Base-by-base conservation (phyloP, 2,329 filamentous ascomycete species). In the Macrophomina phaseolina region DNA sequence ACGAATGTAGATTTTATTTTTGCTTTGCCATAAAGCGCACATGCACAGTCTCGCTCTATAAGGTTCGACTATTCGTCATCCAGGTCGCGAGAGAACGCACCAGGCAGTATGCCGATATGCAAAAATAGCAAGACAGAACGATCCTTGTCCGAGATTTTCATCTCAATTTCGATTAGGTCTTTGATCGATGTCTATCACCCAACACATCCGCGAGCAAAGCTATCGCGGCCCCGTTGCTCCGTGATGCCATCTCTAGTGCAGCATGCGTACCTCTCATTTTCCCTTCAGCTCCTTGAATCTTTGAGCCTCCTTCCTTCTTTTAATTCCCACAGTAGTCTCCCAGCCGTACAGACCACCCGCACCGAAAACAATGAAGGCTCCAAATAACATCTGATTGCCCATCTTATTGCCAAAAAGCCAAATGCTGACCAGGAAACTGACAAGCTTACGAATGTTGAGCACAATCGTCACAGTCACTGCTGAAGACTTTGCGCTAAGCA, bases 401-500 rank as follows among this genome's bases (percentile, higher is more conserved):
- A 99, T 83, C 46, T 86, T 81, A 76, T 99, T 97, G 5, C 94
- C 95, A 80, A 99, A 99, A 1, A 99, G 79, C 86, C 93, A 94
- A 67, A 98, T 96, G 72, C 94, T 97, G 67, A 98, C 78, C 69
- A 98, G 82, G 68, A 98, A 86, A 73, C 94, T 97, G 65, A 97
- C 90, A 23, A 99, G 83, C 80, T 99, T 99, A 72, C 95, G 87
- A 68, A 99, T 91, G 77, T 98, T 99, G 68, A 99, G 84, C 56
- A 98, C 93, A 72, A 99, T 97, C 1, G 94, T 97, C 30, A 99
- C 95, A 0, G 95, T 98, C 65, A 99, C 85, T 0, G 95, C 96
- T 3, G 94, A 94, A 3, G 92, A 92, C 65, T 90, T 90, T 0
- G 94, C 92, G 1, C 92, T 94, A 4, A 99, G 84, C n/a, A 97